Evolutionary conservation across 2,329 filamentous ascomycete species (phyloP).

Genomic region (Fusarium fracticaudum): DNA sequence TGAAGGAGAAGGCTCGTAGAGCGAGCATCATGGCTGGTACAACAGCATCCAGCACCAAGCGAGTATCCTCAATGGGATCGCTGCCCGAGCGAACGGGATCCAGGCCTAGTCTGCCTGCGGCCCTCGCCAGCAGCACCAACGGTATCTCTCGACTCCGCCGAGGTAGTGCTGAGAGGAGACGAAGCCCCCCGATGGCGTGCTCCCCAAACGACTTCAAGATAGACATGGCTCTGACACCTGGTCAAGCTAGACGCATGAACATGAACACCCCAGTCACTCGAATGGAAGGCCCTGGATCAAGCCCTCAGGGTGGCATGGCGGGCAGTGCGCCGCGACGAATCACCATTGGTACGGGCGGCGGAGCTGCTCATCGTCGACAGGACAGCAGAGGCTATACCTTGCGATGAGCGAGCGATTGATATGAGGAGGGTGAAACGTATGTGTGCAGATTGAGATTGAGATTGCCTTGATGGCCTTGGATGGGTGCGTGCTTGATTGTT

Average conservation of each 20-base stretch:
- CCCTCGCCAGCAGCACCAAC: constrained; percentile 61
- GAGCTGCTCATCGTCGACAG: constrained; percentile 43
- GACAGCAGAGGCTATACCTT: constrained; percentile 45
- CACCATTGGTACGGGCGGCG: constrained; percentile 49
- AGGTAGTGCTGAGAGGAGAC: constrained; percentile 60
- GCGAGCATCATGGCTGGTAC: constrained; percentile 51
- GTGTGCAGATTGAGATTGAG: constrained; percentile 10
- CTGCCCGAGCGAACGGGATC: constrained; percentile 42
- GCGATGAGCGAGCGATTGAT: constrained; percentile 43
- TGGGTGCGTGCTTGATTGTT: constrained; percentile 34
- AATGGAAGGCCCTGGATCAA: constrained; percentile 40
- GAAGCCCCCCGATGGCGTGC: constrained; percentile 64
- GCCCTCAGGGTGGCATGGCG: constrained; percentile 36
- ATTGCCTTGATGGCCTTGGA: constrained; percentile 35
- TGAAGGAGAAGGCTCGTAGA: constrained; percentile 56
- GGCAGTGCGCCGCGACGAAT: constrained; percentile 47
- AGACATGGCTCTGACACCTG: constrained; percentile 58
- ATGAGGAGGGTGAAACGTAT: neutral
- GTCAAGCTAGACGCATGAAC: constrained; percentile 68
- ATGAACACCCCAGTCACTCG: constrained; percentile 52
- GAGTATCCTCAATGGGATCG: constrained; percentile 58
- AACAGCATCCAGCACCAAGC: constrained; percentile 50
- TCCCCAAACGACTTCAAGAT: constrained; percentile 55
- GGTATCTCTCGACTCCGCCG: constrained; percentile 65
- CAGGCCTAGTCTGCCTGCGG: constrained; percentile 52